Evolutionary conservation across 192 early-diverging fungal genomes (phyloP), one percentile per base, ranked within the genome.

Genomic region (Rhizophagus sp.): DNA sequence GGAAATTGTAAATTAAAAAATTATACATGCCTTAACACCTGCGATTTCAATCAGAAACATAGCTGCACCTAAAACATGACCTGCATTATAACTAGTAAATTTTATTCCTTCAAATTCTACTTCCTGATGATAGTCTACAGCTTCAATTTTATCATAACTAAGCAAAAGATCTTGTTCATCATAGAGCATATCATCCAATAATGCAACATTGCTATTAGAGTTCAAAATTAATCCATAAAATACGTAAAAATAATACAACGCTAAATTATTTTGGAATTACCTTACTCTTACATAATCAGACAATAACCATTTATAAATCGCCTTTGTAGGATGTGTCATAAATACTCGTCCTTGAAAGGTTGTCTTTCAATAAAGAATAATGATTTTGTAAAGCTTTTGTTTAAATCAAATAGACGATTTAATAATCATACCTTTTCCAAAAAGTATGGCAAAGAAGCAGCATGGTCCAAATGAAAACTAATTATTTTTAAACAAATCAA

Each of bases 261-360:
- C 75, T 73, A 24, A 22, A 33, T 19, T 5, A 52, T 73, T 34
- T 36, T 6, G 69, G 9, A 8, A 47, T 73, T 86, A 91, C 88
- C 90, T 96, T 63, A 99, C 94, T 84, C 95, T 94, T 63, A 98
- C 92, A 83, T 95, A 98, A 88, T 99, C 98, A 7, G 93, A 90
- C 39, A 98, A 85, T 47, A 99, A 86, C 98, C 98, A 99, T 77
- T 95, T 94, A 86, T 94, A 98, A 78, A 99, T 97, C 50, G 97
- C 97, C 86, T 96, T 97, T 62, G 98, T 99, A 19, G 98, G 97
- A 84, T 98, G 97, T 8, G 98, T 99, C 98, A 99, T 99, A 84
- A 97, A 99, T 5, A 97, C 94, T 50, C 96, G 92, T 34, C 98
- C 98, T 78, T 94, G 93, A 86, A 99, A 99, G 17, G 93, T 91